Percentiles rank a stretch among this genome's conserved stretches.
phyloP scores from a whole-genome alignment of 805 yeast genomes.

The Wickerhamiella azymoides region DNA sequence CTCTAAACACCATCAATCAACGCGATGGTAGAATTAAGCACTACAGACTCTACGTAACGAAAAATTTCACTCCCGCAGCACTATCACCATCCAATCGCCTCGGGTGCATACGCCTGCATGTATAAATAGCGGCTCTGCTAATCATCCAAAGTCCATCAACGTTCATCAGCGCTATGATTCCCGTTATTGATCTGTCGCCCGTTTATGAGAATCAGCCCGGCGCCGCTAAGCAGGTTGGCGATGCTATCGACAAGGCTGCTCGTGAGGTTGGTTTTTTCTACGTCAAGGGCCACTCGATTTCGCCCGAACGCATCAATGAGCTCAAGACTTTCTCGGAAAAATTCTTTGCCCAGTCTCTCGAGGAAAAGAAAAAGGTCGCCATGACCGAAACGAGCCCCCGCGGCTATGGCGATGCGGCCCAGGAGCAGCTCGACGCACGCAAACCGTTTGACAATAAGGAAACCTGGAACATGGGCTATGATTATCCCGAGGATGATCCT shows the following conservation, averaged over 20 bases:
- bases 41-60: too few relatives aligned
- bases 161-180: too few relatives aligned
- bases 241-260: constrained; percentile 30
- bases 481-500: constrained; percentile 10
- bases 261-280: constrained; percentile 43
- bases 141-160: background rate
- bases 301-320: constrained; percentile 27
- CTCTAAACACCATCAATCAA: too few relatives aligned
- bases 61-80: too few relatives aligned
- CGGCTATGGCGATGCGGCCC: constrained; percentile 45
- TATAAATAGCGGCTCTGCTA: background rate
- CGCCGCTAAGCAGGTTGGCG: constrained; percentile 17
- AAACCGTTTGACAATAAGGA: constrained; percentile 43
- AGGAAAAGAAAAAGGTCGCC: constrained; percentile 33
- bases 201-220: constrained; percentile 16
- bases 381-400: constrained; percentile 43
- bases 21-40: too few relatives aligned
- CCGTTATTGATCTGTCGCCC: constrained; percentile 6
- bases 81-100: too few relatives aligned
- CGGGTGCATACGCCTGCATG: too few relatives aligned
- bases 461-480: constrained; percentile 41
- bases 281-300: constrained; percentile 34
- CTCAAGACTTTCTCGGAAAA: constrained; percentile 27
- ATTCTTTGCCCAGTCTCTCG: constrained; percentile 35
- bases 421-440: constrained; percentile 43